Evolutionary conservation across 164 flowering plant genomes (phyloP).

Genomic region (Piper betle): DNA sequence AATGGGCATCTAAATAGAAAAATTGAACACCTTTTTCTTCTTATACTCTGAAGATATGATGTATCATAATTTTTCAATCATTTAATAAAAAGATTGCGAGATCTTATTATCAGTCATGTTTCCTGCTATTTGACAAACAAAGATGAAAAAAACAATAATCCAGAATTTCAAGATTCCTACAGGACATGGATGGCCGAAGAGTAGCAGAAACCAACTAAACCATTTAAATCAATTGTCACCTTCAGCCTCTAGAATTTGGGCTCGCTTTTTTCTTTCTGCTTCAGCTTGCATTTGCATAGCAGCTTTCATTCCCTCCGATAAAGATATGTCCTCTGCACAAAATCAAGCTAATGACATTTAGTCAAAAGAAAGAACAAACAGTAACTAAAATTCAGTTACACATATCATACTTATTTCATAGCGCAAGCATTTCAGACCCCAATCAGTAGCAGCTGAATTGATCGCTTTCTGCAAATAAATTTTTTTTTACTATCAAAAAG

Average conservation of each 20-base stretch:
- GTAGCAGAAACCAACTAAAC: not conserved
- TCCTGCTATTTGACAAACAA: too few species aligned
- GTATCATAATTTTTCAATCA: not conserved
- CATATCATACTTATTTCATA: slow-evolving; percentile 76
- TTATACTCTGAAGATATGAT: not conserved
- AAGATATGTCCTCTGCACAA: slow-evolving; percentile 73
- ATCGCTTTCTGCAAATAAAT: slow-evolving; percentile 54
- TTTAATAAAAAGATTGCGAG: too few species aligned
- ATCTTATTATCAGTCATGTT: too few species aligned
- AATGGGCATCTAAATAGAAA: too few species aligned
- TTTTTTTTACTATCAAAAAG: slow-evolving; percentile 7
- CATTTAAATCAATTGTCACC: slow-evolving; percentile 18
- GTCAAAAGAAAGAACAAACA: not conserved
- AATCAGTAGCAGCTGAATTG: slow-evolving; percentile 72
- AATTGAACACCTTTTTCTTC: too few species aligned
- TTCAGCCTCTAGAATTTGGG: slow-evolving; percentile 88
- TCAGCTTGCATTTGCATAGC: slow-evolving; percentile 99
- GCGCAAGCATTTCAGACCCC: slow-evolving; percentile 90
- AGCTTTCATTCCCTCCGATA: slow-evolving; percentile 70
- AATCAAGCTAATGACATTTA: not conserved
- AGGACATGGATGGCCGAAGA: not conserved
- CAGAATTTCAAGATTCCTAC: not conserved
- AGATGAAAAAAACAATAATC: too few species aligned
- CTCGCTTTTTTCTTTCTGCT: slow-evolving; percentile 92
- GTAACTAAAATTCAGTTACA: not conserved